Percentiles rank a stretch among this genome's conserved stretches.
phyloP scores from a whole-genome alignment of 495 filamentous ascomycete species.

The Xylaria longipes region DNA sequence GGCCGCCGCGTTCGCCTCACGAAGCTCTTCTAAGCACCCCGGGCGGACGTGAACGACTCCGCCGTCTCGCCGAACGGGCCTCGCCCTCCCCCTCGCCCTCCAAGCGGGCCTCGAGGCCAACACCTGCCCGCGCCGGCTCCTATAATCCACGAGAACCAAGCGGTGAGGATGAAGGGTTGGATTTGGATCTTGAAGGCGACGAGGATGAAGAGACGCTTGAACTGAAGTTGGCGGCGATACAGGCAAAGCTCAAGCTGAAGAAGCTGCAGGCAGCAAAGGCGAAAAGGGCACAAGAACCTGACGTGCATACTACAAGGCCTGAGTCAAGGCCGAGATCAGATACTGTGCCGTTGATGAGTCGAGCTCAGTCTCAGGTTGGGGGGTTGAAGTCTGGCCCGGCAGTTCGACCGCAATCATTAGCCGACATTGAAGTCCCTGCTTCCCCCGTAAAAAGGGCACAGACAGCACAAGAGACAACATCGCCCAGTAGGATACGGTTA shows the following conservation, averaged over 20 bases:
- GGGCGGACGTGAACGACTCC: constrained; percentile 72
- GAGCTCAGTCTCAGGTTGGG: constrained; percentile 32
- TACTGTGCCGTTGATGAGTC: constrained; percentile 29
- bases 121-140: constrained; percentile 14
- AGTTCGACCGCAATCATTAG: constrained; percentile 45
- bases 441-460: constrained; percentile 71
- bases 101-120: constrained; percentile 30
- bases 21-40: constrained; percentile 85
- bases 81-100: constrained; percentile 71
- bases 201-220: constrained; percentile 92
- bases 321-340: constrained; percentile 30
- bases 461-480: constrained; percentile 60
- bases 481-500: constrained; percentile 78
- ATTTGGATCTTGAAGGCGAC: constrained; percentile 64
- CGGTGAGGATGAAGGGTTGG: constrained; percentile 43
- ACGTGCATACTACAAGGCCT: constrained; percentile 32
- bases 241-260: constrained; percentile 88
- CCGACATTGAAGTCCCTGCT: constrained; percentile 75
- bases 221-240: constrained; percentile 81
- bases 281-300: constrained; percentile 41
- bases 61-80: constrained; percentile 65
- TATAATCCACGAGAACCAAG: constrained; percentile 8
- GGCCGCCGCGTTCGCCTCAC: constrained; percentile 88
- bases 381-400: constrained; percentile 29
- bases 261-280: constrained; percentile 71